Conservation (phyloP, 371 early-diverging fungal species). For the Mortierella sp. region DNA sequence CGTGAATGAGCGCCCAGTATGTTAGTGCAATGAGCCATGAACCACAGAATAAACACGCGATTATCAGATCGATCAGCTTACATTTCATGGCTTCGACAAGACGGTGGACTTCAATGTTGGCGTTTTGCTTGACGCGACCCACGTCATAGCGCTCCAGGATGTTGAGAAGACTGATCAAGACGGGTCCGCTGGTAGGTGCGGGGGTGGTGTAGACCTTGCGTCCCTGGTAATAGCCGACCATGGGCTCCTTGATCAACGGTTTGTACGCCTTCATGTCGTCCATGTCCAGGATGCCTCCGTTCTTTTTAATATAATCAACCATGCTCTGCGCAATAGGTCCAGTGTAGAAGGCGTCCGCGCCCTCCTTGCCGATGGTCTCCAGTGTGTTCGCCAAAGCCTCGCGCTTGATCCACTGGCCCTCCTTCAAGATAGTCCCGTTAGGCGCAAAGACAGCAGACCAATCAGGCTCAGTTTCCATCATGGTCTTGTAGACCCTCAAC, state of each 20-base stretch:
- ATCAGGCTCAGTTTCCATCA: slow-evolving; percentile 60
- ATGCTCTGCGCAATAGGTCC: slow-evolving; percentile 87
- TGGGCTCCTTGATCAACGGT: slow-evolving; percentile 70
- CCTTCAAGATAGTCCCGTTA: slow-evolving; percentile 70
- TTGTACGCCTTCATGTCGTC: slow-evolving; percentile 86
- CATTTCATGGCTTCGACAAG: slow-evolving; percentile 94
- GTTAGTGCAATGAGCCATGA: neutral
- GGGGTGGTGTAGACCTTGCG: slow-evolving; percentile 72
- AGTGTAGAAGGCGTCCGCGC: slow-evolving; percentile 89
- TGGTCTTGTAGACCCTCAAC: slow-evolving; percentile 53
- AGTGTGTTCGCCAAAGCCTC: slow-evolving; percentile 88
- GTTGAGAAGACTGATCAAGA: slow-evolving; percentile 89
- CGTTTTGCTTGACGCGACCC: slow-evolving; percentile 62
- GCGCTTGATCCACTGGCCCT: slow-evolving; percentile 84
- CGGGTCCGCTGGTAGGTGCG: slow-evolving; percentile 88
- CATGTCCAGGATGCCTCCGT: slow-evolving; percentile 88
- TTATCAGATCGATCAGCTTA: slow-evolving; percentile 9
- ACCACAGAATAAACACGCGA: neutral
- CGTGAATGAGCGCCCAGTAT: neutral
- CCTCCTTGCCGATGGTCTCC: slow-evolving; percentile 82
- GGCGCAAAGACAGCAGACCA: slow-evolving; percentile 72
- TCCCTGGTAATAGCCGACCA: slow-evolving; percentile 85
- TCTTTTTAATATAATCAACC: slow-evolving; percentile 73
- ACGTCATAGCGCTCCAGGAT: slow-evolving; percentile 89
- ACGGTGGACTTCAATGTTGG: slow-evolving; percentile 77